Conservation (phyloP, 768 basidiomycete genomes). For the Coprinellus micaceus region DNA sequence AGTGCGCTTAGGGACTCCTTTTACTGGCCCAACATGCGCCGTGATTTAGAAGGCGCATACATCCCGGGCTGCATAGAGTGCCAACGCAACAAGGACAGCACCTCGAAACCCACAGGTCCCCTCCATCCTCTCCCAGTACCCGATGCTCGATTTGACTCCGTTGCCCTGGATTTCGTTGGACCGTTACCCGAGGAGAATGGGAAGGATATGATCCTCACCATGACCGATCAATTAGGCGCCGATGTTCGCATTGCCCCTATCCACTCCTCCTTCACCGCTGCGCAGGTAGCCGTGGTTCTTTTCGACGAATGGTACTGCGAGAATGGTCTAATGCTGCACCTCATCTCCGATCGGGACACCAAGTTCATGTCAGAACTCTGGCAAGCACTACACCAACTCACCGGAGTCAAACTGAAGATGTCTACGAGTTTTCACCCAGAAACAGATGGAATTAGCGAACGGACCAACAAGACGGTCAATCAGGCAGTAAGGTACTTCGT, state of each 20-base stretch:
- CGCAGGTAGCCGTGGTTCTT: slow-evolving; percentile 11
- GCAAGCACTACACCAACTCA: slow-evolving; percentile 22
- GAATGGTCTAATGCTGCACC: slow-evolving; percentile 26
- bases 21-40: slow-evolving; percentile 36
- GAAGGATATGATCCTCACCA: slow-evolving; percentile 1
- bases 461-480: slow-evolving; percentile 30
- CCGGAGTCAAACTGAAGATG: too few species aligned
- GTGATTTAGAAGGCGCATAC: slow-evolving; percentile 28
- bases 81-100: slow-evolving; percentile 33
- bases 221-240: slow-evolving; percentile 5
- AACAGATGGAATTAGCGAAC: slow-evolving; percentile 34
- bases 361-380: slow-evolving; percentile 27
- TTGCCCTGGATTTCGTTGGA: slow-evolving; percentile 11
- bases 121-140: slow-evolving; percentile 20
- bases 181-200: too few species aligned
- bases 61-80: slow-evolving; percentile 32
- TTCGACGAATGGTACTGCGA: slow-evolving; percentile 27
- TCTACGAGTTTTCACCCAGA: slow-evolving; percentile 36
- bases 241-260: slow-evolving; percentile 12
- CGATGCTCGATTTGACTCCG: background rate
- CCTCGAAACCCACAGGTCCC: slow-evolving; percentile 27
- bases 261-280: background rate
- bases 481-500: slow-evolving; percentile 28
- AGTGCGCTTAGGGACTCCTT: slow-evolving; percentile 17
- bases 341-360: slow-evolving; percentile 31